A percentile compares a stretch with the other conserved stretches of the same genome.
phyloP scores from a whole-genome alignment of 805 yeast genomes.

The Saturnispora mendoncae region DNA sequence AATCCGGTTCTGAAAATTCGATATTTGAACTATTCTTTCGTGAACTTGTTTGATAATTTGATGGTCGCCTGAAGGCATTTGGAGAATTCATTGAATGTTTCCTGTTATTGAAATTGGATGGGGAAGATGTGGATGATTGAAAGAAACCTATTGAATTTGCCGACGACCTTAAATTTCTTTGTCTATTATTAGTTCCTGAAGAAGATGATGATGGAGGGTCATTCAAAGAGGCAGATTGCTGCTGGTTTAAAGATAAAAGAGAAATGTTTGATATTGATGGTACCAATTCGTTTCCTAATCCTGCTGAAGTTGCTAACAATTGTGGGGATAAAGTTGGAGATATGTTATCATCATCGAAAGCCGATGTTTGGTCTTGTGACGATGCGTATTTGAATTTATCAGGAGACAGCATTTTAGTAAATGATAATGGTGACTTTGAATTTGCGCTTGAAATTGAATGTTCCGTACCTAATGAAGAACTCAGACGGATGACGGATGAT shows the following conservation, averaged over 20 bases:
- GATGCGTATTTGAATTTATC: neutral
- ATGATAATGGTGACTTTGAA: slow-evolving; percentile 6
- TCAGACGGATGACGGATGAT: neutral
- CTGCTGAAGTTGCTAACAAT: slow-evolving; percentile 30
- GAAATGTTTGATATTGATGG: slow-evolving; percentile 32
- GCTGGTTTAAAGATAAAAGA: slow-evolving; percentile 28
- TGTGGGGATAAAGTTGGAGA: slow-evolving; percentile 22
- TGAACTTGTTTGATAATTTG: slow-evolving; percentile 3
- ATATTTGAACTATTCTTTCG: slow-evolving; percentile 9
- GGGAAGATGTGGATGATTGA: neutral
- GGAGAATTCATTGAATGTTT: slow-evolving; percentile 15
- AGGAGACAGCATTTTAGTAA: neutral
- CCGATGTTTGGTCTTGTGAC: slow-evolving; percentile 7
- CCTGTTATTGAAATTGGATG: slow-evolving; percentile 7
- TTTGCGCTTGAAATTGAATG: neutral
- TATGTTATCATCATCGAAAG: neutral
- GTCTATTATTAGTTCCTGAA: neutral
- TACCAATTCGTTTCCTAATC: slow-evolving; percentile 26
- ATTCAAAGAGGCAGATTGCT: slow-evolving; percentile 3
- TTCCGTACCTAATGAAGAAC: neutral
- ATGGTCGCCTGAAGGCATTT: slow-evolving; percentile 3
- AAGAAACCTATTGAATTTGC: neutral
- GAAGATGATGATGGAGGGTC: neutral
- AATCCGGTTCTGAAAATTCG: slow-evolving; percentile 32
- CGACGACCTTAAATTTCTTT: neutral